Percentiles rank a stretch among this genome's conserved stretches.
Conservation (phyloP, 1,284 basidiomycete species). For the Rhodotorula glutinis region DNA sequence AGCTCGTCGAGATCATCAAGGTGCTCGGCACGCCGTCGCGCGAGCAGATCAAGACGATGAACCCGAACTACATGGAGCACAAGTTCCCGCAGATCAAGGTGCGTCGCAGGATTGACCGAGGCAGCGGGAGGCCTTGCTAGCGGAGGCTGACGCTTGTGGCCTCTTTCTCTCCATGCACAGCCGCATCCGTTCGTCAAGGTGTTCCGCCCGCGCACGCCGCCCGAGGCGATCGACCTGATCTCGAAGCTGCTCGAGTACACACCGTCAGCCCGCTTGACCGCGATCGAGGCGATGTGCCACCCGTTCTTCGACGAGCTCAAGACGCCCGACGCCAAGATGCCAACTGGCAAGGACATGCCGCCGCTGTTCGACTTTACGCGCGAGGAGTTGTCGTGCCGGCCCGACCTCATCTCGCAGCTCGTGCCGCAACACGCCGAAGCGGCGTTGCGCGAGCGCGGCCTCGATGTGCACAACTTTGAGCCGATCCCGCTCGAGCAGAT, state of each 20-base stretch:
- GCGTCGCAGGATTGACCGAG: constrained; percentile 55
- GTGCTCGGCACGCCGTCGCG: constrained; percentile 96
- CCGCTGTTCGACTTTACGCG: constrained; percentile 92
- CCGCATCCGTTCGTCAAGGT: constrained; percentile 62
- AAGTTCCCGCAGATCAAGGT: constrained; percentile 99
- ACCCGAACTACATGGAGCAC: constrained; percentile 99
- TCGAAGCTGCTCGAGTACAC: constrained; percentile 96
- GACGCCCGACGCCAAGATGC: constrained; percentile 84
- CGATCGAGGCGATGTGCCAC: constrained; percentile 82
- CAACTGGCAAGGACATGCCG: constrained; percentile 94
- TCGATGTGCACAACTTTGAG: constrained; percentile 67
- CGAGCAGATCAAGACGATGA: constrained; percentile 99
- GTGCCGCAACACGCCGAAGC: constrained; percentile 86
- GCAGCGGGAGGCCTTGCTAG: no score
- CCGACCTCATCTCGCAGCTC: constrained; percentile 85
- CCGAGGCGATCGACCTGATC: constrained; percentile 94
- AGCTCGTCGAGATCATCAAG: constrained; percentile 99
- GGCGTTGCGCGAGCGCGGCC: constrained; percentile 78
- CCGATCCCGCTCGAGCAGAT: constrained; percentile 49
- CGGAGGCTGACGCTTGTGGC: no score
- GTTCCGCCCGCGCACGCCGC: constrained; percentile 93
- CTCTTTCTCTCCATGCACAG: background rate
- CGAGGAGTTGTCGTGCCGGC: constrained; percentile 93
- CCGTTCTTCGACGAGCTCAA: constrained; percentile 97
- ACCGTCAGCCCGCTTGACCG: constrained; percentile 82